phyloP scores from a whole-genome alignment of 495 filamentous ascomycete species.

The Platismatia glauca region DNA sequence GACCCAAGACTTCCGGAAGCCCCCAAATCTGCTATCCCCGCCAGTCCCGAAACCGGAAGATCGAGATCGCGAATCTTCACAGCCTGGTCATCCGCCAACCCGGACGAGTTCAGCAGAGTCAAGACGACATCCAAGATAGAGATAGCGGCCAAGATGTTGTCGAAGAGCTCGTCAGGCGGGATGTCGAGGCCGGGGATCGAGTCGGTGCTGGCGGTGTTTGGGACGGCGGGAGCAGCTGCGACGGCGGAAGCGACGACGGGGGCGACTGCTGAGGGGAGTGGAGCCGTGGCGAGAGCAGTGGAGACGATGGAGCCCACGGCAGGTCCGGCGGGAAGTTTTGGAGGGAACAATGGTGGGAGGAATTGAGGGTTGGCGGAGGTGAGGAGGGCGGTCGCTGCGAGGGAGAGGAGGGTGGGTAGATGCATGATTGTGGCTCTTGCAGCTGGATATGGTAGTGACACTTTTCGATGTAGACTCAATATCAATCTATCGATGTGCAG shows the following conservation, averaged over 20 bases:
- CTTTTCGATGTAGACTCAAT: neutral
- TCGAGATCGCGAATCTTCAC: neutral
- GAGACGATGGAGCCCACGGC: neutral
- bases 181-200: neutral
- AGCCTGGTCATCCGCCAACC: neutral
- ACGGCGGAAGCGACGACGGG: neutral
- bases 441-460: neutral
- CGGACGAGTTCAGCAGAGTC: neutral
- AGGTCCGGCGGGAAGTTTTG: neutral
- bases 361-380: constrained; percentile 4
- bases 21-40: neutral
- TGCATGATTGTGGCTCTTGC: constrained; percentile 2
- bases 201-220: neutral
- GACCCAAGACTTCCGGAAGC: neutral
- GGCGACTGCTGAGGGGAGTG: neutral
- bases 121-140: neutral
- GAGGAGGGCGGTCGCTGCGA: neutral
- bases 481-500: neutral
- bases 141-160: neutral
- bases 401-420: constrained; percentile 3
- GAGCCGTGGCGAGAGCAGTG: neutral
- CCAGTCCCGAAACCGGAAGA: neutral
- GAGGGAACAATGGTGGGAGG: neutral
- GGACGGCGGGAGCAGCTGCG: neutral
- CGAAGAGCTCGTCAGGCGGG: neutral